Evolutionary conservation across 805 yeast species (phyloP), one percentile per base, ranked within the genome.

Genomic region (Sugiyamaella qingdaonensis): DNA sequence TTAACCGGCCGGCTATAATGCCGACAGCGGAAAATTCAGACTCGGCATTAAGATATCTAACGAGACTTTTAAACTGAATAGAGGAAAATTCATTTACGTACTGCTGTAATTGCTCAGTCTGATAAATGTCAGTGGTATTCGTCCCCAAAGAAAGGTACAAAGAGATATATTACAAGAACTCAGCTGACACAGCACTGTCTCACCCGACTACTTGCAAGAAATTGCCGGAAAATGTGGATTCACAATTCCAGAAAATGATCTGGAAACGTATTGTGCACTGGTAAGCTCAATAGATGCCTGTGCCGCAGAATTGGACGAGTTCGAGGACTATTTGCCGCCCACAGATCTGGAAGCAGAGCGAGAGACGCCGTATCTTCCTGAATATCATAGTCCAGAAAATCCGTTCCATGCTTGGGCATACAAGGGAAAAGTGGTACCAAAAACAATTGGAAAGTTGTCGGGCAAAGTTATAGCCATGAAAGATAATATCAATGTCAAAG

Each of bases 401-500:
- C 29, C 35, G 35, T 51, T 57, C 24, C 21, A 14, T 27, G 73
- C 72, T 4, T 70, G 74, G 73, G 69, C 61, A 2, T 61, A 60
- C 56, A 58, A 63, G 49, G 63, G 60, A 24, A 57, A 60, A 10
- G 61, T 70, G 19, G 60, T 64, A 53, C 65, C 66, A 56, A 52
- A 61, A 18, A 59, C 60, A 2, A 57, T 54, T 4, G 65, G 53
- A 4, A 44, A 55, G 9, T 57, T 70, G 10, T 58, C 56, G 1
- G 73, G 72, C 2, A 57, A 54, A 37, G 64, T 64, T 10, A 59
- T 70, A 34, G 68, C 66, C 47, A 58, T 70, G 41, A 70, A 70
- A 49, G 74, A 70, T 53, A 66, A 69, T 54, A 61, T 70, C 24
- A 67, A 64, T 19, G 52, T 71, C 48, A 73, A 69, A 7, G 66